Conservation (phyloP, 2,329 filamentous ascomycete species). For the Trichoderma cornu-damae region DNA sequence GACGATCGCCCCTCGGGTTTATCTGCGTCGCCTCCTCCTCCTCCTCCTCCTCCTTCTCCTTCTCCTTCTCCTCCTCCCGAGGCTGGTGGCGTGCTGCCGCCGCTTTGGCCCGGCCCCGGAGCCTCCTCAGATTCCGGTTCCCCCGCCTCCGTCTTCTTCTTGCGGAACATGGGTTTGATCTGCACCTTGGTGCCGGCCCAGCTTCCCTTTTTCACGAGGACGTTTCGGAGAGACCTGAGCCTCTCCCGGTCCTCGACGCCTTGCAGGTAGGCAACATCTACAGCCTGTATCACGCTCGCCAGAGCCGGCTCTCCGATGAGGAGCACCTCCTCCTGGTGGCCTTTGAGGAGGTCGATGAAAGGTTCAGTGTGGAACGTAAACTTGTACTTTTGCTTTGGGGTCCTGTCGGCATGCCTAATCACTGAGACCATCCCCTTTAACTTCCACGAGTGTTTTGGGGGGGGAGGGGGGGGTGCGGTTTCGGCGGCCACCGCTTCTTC, state of each 20-base stretch:
- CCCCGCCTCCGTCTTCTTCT: conserved; percentile 67
- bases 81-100: not conserved
- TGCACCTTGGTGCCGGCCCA: conserved; percentile 98
- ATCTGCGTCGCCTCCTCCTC: conserved; percentile 1
- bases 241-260: conserved; percentile 82
- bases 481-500: conserved; percentile 31
- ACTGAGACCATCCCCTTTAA: conserved; percentile 96
- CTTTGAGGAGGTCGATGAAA: conserved; percentile 90
- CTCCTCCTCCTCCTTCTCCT: no score
- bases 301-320: conserved; percentile 88
- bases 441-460: conserved; percentile 92
- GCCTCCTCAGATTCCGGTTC: conserved; percentile 30
- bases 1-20: conserved; percentile 33
- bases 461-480: conserved; percentile 52
- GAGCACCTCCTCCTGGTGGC: conserved; percentile 92
- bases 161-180: conserved; percentile 98
- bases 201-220: conserved; percentile 83
- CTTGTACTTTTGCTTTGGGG: conserved; percentile 98
- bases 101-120: conserved; percentile 14
- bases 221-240: conserved; percentile 77
- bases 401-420: conserved; percentile 92
- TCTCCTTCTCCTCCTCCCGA: no score
- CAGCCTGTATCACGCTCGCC: conserved; percentile 81
- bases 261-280: conserved; percentile 71
- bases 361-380: conserved; percentile 97